A percentile compares a stretch with the other conserved stretches of the same genome.
These are phyloP conservation scores for Botrytis galanthina DNA, from an alignment of 2,329 filamentous ascomycete genomes.

Conservation along the genomic window DNA sequence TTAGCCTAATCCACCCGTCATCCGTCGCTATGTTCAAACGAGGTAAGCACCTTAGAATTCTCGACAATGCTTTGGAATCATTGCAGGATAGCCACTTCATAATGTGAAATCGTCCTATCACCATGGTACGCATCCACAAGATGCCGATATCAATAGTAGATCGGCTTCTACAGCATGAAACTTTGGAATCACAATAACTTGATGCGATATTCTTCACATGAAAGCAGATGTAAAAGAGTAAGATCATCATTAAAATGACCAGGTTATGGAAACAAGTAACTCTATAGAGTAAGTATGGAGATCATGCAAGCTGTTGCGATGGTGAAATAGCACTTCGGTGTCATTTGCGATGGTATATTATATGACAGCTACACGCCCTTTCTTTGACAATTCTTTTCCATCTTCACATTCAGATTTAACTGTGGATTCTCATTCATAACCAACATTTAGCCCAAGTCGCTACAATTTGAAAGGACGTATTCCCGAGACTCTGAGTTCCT, in stretches of 20 bases:
- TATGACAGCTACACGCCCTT: not conserved
- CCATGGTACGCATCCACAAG: not conserved
- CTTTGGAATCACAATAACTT: slow-evolving; percentile 6
- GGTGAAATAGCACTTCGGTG: not conserved
- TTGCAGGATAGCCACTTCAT: not conserved
- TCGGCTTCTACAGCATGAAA: not conserved
- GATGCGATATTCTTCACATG: not conserved
- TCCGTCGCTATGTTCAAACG: not conserved
- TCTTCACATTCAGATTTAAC: not conserved
- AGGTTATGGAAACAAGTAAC: not conserved
- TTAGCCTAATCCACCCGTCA: not conserved
- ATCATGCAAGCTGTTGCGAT: not conserved
- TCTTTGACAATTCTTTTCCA: not conserved
- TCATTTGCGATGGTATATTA: not conserved
- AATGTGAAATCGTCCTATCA: not conserved
- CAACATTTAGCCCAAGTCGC: not conserved
- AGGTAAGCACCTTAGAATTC: not conserved
- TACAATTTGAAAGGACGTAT: not conserved
- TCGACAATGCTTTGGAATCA: not conserved
- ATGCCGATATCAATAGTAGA: not conserved
- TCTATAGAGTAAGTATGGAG: not conserved
- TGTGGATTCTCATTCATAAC: not conserved
- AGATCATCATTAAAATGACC: not conserved
- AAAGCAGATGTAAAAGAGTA: too few species aligned
- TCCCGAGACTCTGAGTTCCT: not conserved